Evolutionary conservation across 306 rosid genomes (phyloP), one percentile per base, ranked within the genome.

Genomic region (Prunus mongolica): DNA sequence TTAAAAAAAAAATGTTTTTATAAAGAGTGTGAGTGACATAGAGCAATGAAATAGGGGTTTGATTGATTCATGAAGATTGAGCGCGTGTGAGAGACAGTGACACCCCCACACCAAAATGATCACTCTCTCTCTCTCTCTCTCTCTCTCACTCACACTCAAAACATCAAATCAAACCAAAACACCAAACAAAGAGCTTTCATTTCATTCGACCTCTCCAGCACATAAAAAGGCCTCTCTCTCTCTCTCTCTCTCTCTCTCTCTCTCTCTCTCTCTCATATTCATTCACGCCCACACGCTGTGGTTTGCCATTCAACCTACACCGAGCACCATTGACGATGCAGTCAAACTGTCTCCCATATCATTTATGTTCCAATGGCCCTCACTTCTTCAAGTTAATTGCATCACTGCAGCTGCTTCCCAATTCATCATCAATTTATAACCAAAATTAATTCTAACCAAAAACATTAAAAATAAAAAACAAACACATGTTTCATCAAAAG

Each of bases 301-400:
- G 97, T 91, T 91, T 70, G 90, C 96, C 96, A 84, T 93, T 93
- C 97, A 87, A 91, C 81, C 81, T 64, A 91, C 98, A 89, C n/a
- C 8, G 20, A 58, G 8, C 90, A 79, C 89, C 83, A 32, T 73
- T 6, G 78, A 77, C 88, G 75, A 85, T 86, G 91, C 93, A 77
- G 81, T 79, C 88, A 82, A 81, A 79, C 79, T 15, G 76, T 20
- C 61, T 62, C 27, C 38, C 30, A 51, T 12, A 60, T 69, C 20
- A 34, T 32, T 71, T 32, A 68, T 75, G 60, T 63, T 19, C 47
- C 7, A 6, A 13, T 12, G 8, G 8, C 55, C 19, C 71, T 46
- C 27, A 18, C 56, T 55, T 71, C 64, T 32, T 19, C n/a, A 52
- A 60, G 13, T 60, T 27, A 11, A 6, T 11, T 7, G 9, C 16